phyloP scores from a whole-genome alignment of 768 basidiomycete genomes.

The Rhodotorula graminis region DNA sequence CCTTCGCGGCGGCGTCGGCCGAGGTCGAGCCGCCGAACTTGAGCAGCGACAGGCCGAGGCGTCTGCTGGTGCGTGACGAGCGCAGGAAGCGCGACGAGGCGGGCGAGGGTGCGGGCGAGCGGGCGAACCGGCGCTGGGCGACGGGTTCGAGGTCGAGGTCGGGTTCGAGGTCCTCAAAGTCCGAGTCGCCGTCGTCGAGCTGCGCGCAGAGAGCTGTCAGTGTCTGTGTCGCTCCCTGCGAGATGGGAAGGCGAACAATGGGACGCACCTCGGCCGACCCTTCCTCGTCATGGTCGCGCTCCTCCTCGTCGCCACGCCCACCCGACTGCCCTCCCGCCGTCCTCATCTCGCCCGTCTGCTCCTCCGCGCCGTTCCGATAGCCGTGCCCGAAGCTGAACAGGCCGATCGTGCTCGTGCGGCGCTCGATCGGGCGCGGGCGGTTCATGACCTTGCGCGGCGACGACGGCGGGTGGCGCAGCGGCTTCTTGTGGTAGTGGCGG shows the following conservation, averaged over 20 bases:
- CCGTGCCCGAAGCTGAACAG: not conserved
- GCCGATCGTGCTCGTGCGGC: not conserved
- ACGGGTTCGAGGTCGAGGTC: not conserved
- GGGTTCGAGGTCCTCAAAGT: not conserved
- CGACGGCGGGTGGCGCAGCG: not conserved
- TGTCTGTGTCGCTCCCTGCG: no score
- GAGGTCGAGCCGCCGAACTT: no score
- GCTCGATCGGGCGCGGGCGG: not conserved
- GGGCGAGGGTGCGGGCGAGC: slow-evolving; percentile 5
- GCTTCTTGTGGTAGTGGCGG: not conserved
- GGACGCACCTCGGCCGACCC: no score
- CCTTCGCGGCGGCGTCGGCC: no score
- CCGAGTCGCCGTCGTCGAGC: not conserved
- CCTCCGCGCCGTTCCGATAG: no score
- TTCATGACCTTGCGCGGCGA: not conserved
- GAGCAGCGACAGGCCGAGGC: no score
- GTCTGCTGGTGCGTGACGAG: not conserved
- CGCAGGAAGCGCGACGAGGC: not conserved
- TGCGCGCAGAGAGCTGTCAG: no score
- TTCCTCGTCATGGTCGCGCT: no score
- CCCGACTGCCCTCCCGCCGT: no score
- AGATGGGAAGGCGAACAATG: no score
- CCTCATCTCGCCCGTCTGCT: no score
- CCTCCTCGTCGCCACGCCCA: no score
- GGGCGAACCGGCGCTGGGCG: not conserved